Evolutionary conservation across 331 rosid genomes (phyloP).

Genomic region (Saraca asoca): DNA sequence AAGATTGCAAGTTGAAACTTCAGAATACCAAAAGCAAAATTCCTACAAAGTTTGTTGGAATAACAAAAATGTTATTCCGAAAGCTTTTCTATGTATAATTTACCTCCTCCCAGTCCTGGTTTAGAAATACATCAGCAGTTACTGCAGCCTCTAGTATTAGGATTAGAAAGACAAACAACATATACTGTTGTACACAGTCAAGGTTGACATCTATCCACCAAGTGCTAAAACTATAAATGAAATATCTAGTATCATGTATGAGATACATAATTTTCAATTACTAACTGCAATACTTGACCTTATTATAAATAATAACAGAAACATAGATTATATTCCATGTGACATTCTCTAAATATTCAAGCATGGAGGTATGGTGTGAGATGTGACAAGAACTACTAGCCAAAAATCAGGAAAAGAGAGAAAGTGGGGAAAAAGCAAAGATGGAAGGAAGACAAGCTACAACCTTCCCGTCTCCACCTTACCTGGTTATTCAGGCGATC

Average conservation of each 20-base stretch:
- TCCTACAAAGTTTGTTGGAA: not conserved
- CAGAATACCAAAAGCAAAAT: slow-evolving; percentile 18
- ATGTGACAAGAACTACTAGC: not conserved
- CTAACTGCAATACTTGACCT: too few relatives aligned
- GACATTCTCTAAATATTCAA: slow-evolving; percentile 8
- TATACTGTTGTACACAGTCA: slow-evolving; percentile 61
- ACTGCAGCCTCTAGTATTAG: slow-evolving; percentile 77
- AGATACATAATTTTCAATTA: too few relatives aligned
- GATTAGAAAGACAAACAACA: slow-evolving; percentile 59
- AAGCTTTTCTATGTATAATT: not conserved
- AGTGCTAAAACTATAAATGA: not conserved
- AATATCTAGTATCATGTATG: slow-evolving; percentile 10
- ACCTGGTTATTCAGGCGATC: not conserved
- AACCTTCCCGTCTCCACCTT: not conserved
- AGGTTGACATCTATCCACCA: slow-evolving; percentile 37
- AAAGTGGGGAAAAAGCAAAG: not conserved
- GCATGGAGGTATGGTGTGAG: not conserved
- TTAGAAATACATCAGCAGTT: slow-evolving; percentile 63
- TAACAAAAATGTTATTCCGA: slow-evolving; percentile 3
- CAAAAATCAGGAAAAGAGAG: not conserved
- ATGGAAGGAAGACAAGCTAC: not conserved
- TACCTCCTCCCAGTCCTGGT: slow-evolving; percentile 83
- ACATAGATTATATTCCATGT: too few relatives aligned
- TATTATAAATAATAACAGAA: too few relatives aligned
- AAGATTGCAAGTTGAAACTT: slow-evolving; percentile 32